phyloP scores from a whole-genome alignment of 2,329 filamentous ascomycete genomes.

The Esteya vermicola region DNA sequence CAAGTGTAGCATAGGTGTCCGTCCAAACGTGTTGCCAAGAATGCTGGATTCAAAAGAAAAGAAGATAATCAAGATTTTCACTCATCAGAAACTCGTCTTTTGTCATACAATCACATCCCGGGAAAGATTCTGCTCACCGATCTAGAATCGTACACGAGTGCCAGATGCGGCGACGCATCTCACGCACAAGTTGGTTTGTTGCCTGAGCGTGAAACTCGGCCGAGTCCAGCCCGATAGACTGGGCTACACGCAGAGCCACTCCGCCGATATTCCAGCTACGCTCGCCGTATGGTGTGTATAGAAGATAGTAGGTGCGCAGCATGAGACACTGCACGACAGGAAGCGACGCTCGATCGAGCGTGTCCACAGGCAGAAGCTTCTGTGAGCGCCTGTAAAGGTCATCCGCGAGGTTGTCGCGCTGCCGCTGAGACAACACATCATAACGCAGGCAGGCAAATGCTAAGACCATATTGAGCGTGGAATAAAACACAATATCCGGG shows the following conservation, averaged over 20 bases:
- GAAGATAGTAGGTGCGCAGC: conserved; percentile 15
- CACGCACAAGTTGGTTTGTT: conserved; percentile 12
- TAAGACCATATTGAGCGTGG: conserved; percentile 17
- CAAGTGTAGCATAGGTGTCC: conserved; percentile 12
- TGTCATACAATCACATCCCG: no score
- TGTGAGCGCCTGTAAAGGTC: conserved; percentile 16
- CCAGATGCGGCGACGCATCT: conserved; percentile 4
- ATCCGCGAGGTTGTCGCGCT: conserved; percentile 9
- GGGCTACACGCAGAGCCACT: conserved; percentile 16
- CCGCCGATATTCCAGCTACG: conserved; percentile 18
- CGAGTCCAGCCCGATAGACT: conserved; percentile 15
- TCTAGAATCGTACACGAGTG: no score
- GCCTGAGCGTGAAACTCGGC: neutral
- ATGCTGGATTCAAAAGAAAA: no score
- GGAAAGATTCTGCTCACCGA: no score
- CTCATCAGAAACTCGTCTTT: no score
- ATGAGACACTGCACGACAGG: conserved; percentile 16
- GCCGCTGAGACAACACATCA: conserved; percentile 1
- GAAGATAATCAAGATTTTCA: no score
- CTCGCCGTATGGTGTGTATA: conserved; percentile 14
- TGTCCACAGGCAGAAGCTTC: conserved; percentile 14
- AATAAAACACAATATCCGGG: conserved; percentile 9
- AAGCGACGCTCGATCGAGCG: conserved; percentile 14
- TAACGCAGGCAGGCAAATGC: conserved; percentile 16
- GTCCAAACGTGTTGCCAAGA: conserved; percentile 16